These are phyloP conservation scores for Phytophthora quininea DNA, from an alignment of 352 stramenopile species.

Conservation along the genomic window DNA sequence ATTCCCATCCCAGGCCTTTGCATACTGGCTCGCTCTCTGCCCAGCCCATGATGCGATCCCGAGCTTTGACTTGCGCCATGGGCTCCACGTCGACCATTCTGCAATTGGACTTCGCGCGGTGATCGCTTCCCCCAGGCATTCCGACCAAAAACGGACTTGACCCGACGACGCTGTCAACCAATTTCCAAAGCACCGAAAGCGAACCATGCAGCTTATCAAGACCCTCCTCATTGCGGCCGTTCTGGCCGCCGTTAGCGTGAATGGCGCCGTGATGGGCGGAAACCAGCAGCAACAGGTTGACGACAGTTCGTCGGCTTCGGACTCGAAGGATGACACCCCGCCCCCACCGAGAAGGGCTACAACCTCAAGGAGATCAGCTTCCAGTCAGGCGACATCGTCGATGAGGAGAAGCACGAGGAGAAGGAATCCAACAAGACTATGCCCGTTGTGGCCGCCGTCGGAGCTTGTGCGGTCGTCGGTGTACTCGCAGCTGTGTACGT, in stretches of 20 bases:
- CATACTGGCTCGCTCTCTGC: not conserved
- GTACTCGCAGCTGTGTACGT: conserved; percentile 58
- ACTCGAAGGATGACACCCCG: not conserved
- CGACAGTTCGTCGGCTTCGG: conserved; percentile 7
- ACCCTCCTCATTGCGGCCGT: conserved; percentile 29
- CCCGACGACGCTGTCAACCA: conserved; percentile 9
- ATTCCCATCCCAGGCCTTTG: not conserved
- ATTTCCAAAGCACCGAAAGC: not conserved
- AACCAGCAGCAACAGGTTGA: conserved; percentile 16
- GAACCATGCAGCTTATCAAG: conserved; percentile 38
- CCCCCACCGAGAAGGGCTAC: conserved; percentile 31
- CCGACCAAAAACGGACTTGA: conserved; percentile 5
- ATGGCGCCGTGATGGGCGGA: not conserved
- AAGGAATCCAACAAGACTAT: conserved; percentile 11
- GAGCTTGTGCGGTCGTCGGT: conserved; percentile 54
- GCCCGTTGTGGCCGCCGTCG: conserved; percentile 36
- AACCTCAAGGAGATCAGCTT: conserved; percentile 53
- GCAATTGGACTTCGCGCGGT: conserved; percentile 25
- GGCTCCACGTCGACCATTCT: conserved; percentile 19
- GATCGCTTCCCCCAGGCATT: conserved; percentile 19
- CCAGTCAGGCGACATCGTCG: conserved; percentile 22
- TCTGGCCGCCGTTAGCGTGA: conserved; percentile 25
- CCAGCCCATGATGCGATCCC: not conserved
- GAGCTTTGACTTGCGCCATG: not conserved
- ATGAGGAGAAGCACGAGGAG: conserved; percentile 28